Conservation (phyloP, 129 eudicot genomes). For the Pseudognaphalium luteoalbum region DNA sequence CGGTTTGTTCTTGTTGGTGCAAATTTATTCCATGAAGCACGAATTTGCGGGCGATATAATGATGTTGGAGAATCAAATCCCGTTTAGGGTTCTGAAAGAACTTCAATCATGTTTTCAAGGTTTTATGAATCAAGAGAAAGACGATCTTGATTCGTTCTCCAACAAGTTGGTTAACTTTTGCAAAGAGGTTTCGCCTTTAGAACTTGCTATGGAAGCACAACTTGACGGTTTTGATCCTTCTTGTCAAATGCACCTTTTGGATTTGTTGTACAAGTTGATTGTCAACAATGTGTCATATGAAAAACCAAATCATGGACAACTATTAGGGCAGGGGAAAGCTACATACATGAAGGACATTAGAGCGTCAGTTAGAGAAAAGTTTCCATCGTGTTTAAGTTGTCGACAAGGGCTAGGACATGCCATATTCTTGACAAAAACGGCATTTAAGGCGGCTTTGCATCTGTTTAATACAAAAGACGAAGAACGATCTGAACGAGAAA, state of each 20-base stretch:
- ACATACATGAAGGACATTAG: neutral
- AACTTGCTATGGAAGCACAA: neutral
- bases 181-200: neutral
- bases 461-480: neutral
- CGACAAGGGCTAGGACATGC: neutral
- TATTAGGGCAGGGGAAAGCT: neutral
- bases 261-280: conserved; percentile 3
- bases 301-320: neutral
- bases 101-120: neutral
- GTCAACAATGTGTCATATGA: neutral
- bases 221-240: neutral
- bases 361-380: neutral
- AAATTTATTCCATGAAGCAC: neutral
- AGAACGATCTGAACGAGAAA: neutral
- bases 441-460: neutral
- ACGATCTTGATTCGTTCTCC: neutral
- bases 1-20: conserved; percentile 9
- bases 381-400: neutral
- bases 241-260: conserved; percentile 1
- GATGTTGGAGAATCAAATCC: conserved; percentile 8
- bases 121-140: neutral
- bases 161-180: neutral
- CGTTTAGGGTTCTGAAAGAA: neutral
- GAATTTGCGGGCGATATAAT: neutral
- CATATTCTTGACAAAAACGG: neutral